Evolutionary conservation across 2,329 filamentous ascomycete species (phyloP), one percentile per base, ranked within the genome.

Genomic region (Esteya vermicola): DNA sequence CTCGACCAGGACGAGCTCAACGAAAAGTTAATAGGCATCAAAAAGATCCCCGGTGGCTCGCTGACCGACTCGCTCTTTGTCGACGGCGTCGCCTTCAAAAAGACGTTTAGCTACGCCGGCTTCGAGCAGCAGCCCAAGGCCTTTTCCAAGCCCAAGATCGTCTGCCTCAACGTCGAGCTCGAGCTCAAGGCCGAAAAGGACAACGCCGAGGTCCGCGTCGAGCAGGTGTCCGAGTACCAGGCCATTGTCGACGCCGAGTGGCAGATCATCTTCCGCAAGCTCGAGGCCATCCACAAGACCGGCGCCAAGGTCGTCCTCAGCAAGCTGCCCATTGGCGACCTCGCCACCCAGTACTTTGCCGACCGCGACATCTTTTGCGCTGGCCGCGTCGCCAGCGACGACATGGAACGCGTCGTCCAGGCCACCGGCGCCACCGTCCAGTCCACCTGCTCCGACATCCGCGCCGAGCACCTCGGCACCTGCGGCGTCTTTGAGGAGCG

Each of bases 211-310:
- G 86, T 98, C 47, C 81, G 91, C 44, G 88, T 98, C 43, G 91
- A 96, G 64, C 88, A 96, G 62, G 91, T 98, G 39, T 93, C 89
- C 18, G 91, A 98, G 65, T 98, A 98, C 68, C 91, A 98, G 66
- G 91, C 91, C 47, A 95, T 98, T 51, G 91, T 98, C 57, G 91
- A 98, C 56, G 91, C 91, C 23, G 91, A 98, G 64, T 98, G 91
- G 91, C 86, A 95, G 63, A 98, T 98, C 57, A 98, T 98, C 61
- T 96, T 81, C 76, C 89, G 95, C 70, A 98, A 98, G 72, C 83
- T 98, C 59, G 91, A 98, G 67, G 85, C 89, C 36, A 67, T 94
- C 40, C 75, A 89, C 72, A 79, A 89, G 63, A 95, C 89, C 6
- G 91, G 91, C 40, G 91, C 91, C 48, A 94, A 95, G 74, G 86